Evolutionary conservation across 345 rosid species (phyloP), one percentile per base, ranked within the genome.

Genomic region (Salix suchowensis): DNA sequence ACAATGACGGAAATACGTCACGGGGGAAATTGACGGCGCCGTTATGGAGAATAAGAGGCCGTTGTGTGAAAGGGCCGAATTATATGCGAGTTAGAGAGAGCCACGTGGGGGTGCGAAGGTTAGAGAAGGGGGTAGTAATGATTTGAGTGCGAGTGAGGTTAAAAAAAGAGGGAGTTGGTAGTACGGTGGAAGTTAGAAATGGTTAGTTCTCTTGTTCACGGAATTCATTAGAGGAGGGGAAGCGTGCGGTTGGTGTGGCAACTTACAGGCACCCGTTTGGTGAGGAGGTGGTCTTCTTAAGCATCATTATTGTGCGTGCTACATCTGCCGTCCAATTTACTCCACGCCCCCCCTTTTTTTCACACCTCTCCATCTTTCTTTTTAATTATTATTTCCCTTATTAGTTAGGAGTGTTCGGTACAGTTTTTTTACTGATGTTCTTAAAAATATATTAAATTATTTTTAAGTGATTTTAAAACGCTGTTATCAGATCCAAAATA

Each of bases 1-100:
- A 81, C 80, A 78, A 79, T 71, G 88, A 90, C 83, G 89, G 88
- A 91, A 85, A 85, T 89, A 84, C 79, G 78, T 76, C 78, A 90
- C 88, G 91, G 91, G 87, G 70, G 73, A 77, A 77, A 74, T 84
- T 88, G 97, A 92, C 90, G 97, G 95, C 97, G 92, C 94, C 95
- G 92, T 91, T 90, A 86, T 81, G 19, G 61, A 61, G 86, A 74
- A 50, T 54, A 78, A 39, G 21, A 65, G 24, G 75, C 70, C 30
- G 46, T 32, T 67, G 64, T 19, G 48, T 9, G 77, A 74, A 55
- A 15, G 65, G 78, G 76, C 84, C 84, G 77, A 83, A 64, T 14
- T 40, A 36, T 23, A 5, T 16, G 66, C 86, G 24, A 84, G 68
- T 86, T 13, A 64, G 5, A 1, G 40, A 16, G 2, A 3, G 74